Conservation (phyloP, 1,284 basidiomycete genomes). For the Ceratobasidium sp. region DNA sequence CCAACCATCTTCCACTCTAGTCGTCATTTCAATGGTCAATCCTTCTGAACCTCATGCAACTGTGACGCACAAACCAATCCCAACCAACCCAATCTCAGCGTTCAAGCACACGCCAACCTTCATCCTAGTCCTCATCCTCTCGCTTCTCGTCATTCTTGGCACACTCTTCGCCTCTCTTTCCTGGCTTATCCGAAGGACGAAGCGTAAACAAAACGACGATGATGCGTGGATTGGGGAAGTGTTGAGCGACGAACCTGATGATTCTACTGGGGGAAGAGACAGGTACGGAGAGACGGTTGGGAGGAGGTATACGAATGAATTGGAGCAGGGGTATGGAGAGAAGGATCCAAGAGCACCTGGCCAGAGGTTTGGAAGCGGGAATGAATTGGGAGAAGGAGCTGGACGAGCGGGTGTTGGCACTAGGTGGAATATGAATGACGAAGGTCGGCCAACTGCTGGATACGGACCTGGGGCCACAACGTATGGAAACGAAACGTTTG, state of each 20-base stretch:
- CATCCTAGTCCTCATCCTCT: constrained; percentile 1
- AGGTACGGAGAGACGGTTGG: not conserved
- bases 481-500: not conserved
- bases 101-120: constrained; percentile 1
- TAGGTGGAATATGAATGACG: not conserved
- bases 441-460: not conserved
- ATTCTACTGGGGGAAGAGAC: not conserved
- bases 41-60: not conserved
- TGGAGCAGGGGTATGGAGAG: constrained; percentile 4
- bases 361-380: not conserved
- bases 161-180: constrained; percentile 23
- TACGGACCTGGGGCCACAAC: not conserved
- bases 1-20: not conserved
- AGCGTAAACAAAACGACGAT: not conserved
- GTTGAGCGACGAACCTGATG: constrained; percentile 10
- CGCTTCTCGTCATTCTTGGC: constrained; percentile 9
- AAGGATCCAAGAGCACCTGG: too few relatives aligned
- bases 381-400: not conserved
- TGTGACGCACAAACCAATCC: too few relatives aligned
- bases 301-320: not conserved
- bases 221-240: constrained; percentile 22
- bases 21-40: not conserved
- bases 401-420: constrained; percentile 5
- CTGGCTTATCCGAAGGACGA: constrained; percentile 1
- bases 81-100: not conserved